Evolutionary conservation across 192 early-diverging fungal genomes (phyloP).

Genomic region (Cladochytrium replicatum): DNA sequence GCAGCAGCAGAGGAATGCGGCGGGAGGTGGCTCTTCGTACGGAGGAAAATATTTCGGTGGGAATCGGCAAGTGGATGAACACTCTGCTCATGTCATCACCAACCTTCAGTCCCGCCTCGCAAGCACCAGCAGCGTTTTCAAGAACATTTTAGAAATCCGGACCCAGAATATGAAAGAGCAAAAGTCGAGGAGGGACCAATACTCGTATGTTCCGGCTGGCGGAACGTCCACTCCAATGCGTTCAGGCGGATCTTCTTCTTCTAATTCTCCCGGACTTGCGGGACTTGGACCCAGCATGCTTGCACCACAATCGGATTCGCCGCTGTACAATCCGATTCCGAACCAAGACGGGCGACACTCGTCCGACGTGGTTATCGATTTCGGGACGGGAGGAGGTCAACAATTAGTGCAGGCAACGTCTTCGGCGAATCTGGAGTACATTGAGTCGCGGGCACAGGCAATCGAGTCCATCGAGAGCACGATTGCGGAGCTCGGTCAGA

Average conservation of each 20-base stretch:
- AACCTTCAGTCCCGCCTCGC: constrained; percentile 86
- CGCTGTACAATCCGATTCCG: constrained; percentile 56
- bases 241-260: no score
- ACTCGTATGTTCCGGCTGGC: constrained; percentile 36
- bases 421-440: constrained; percentile 56
- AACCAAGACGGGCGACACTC: no score
- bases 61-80: constrained; percentile 69
- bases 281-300: no score
- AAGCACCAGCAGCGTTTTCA: constrained; percentile 80
- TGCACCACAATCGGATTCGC: constrained; percentile 30
- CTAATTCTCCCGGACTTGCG: no score
- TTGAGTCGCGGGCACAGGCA: constrained; percentile 80
- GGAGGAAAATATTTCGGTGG: no score
- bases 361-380: constrained; percentile 35
- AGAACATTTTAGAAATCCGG: constrained; percentile 87
- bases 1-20: constrained; percentile 42
- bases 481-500: constrained; percentile 89
- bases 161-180: constrained; percentile 93
- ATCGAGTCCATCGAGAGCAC: constrained; percentile 96
- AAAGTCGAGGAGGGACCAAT: constrained; percentile 83
- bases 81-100: constrained; percentile 85
- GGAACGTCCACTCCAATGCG: no score
- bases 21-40: no score
- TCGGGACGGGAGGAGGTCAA: constrained; percentile 37
- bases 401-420: constrained; percentile 48